Evolutionary conservation across 1,284 basidiomycete species (phyloP).

Genomic region (Boletus sp.): DNA sequence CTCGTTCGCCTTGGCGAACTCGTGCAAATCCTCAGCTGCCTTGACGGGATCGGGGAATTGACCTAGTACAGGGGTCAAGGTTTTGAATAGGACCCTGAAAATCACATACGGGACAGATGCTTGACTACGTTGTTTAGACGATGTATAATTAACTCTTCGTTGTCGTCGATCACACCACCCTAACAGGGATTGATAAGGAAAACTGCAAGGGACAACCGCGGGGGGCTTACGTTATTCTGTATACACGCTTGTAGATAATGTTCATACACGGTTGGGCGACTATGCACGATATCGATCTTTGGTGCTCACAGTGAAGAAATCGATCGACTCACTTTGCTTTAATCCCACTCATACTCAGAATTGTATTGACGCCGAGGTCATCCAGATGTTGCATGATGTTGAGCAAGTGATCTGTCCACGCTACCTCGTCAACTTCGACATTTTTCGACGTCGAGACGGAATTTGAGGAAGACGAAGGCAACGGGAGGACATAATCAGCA

Average conservation of each 20-base stretch:
- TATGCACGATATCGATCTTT: conserved; percentile 25
- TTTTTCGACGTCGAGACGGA: conserved; percentile 47
- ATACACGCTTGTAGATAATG: conserved; percentile 69
- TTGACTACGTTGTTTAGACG: conserved; percentile 54
- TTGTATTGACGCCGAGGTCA: conserved; percentile 51
- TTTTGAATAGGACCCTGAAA: conserved; percentile 2
- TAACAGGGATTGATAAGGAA: conserved; percentile 32
- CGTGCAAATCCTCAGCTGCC: conserved; percentile 72
- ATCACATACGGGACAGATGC: conserved; percentile 51
- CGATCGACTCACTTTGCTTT: conserved; percentile 45
- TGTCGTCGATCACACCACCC: conserved; percentile 83
- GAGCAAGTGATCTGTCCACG: conserved; percentile 84
- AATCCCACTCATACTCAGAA: conserved; percentile 63
- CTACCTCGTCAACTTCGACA: conserved; percentile 66
- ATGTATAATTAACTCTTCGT: conserved; percentile 61
- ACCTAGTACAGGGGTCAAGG: conserved; percentile 32
- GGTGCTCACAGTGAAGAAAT: background rate
- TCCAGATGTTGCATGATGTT: conserved; percentile 73
- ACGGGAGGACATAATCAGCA: conserved; percentile 75
- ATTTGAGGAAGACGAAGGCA: conserved; percentile 48
- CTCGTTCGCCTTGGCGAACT: conserved; percentile 88
- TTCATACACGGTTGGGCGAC: conserved; percentile 61
- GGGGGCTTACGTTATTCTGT: conserved; percentile 68
- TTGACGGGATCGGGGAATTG: conserved; percentile 70
- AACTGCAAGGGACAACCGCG: background rate